phyloP scores from a whole-genome alignment of 1,284 basidiomycete species.

The Microbotryum silenes-acaulis region DNA sequence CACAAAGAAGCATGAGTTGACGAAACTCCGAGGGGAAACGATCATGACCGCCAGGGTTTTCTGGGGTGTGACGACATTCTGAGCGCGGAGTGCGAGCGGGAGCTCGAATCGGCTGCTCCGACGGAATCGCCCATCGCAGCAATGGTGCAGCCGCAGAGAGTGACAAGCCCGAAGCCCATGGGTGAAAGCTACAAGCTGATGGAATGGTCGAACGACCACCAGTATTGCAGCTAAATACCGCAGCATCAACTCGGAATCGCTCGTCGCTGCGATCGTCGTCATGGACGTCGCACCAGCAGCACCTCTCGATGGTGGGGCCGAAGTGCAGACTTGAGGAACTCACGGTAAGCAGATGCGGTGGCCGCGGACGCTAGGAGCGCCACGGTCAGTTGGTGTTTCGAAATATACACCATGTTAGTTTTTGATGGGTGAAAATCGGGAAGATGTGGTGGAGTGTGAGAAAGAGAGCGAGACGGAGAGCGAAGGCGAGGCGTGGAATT shows the following conservation, averaged over 20 bases:
- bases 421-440: neutral
- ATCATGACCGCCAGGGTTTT: conserved; percentile 5
- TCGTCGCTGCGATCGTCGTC: no score
- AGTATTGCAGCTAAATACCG: neutral
- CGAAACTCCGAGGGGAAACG: neutral
- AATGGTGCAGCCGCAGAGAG: no score
- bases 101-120: neutral
- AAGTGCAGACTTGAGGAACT: neutral
- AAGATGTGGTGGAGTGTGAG: neutral
- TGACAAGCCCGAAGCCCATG: no score
- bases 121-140: neutral
- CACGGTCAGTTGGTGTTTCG: neutral
- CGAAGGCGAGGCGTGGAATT: neutral
- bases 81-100: neutral
- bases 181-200: neutral
- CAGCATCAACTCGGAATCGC: neutral
- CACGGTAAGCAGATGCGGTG: neutral
- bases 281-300: no score
- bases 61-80: conserved; percentile 6
- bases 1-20: neutral
- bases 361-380: neutral
- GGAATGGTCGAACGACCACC: neutral
- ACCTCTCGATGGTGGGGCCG: neutral
- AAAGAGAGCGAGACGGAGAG: neutral
- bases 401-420: no score